Evolutionary conservation across 2,329 filamentous ascomycete genomes (phyloP), one percentile per base, ranked within the genome.

Genomic region (Teratosphaeria nubilosa): DNA sequence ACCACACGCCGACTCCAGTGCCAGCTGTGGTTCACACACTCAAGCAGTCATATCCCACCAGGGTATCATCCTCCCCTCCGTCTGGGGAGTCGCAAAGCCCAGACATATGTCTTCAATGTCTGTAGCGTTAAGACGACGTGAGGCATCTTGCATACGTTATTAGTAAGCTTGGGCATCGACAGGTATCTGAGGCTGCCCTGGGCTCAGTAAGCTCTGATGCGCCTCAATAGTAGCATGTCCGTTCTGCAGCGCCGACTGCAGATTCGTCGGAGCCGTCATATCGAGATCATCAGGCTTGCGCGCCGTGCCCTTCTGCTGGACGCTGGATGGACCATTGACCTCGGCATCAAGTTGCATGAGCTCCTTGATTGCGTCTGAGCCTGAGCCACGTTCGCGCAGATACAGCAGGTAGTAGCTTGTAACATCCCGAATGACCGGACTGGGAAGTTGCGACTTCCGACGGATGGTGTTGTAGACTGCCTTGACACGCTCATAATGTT

Each of bases 291-390:
- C 41, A 20, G 20, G 20, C n/a, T 48, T 48, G n/a, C 41, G 41
- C 20, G 41, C 6, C 5, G 9, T 22, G 5, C 20, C 41, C n/a
- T 56, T 53, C 32, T 57, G 54, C 52, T 34, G 30, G 24, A 67
- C 62, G 56, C 64, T 67, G n/a, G 58, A 69, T 65, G 75, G 77
- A 61, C 94, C 94, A 71, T 95, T 94, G 60, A 96, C 83, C 72
- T 95, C 88, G 51, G 86, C 83, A 70, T 99, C 92, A 37, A 97
- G 77, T 59, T 81, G 77, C 69, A 96, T 79, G 72, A 91, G 96
- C 66, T 91, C 87, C 74, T 91, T 90, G 76, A 95, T 92, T 1
- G 90, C 83, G 32, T 91, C 84, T 71, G 91, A 88, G 60, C 84
- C 86, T 20, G 25, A 25, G 14, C 92, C 91, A 56, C 88, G 81